A percentile compares a stretch with the other conserved stretches of the same genome.
Evolutionary conservation across 1,139 yeast species (phyloP).

Genomic region (Geotrichum europaeum): DNA sequence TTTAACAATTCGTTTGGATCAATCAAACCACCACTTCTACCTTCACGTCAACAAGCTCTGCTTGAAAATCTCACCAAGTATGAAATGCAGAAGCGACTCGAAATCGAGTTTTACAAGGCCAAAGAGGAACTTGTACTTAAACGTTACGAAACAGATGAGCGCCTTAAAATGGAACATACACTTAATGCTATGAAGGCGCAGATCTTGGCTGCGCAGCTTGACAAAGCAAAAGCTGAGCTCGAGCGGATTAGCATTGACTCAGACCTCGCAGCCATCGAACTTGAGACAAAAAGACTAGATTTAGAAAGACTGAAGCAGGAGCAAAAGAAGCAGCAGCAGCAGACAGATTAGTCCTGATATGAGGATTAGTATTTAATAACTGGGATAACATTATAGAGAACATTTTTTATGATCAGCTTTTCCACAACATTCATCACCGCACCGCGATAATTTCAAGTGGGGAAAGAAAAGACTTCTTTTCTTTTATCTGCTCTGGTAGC

Average conservation of each 20-base stretch:
- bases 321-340: not conserved
- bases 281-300: slow-evolving; percentile 2
- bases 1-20: not conserved
- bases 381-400: too few relatives aligned
- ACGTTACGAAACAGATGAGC: slow-evolving; percentile 1
- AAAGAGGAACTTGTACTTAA: slow-evolving; percentile 5
- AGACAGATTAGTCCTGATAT: not conserved
- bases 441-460: too few relatives aligned
- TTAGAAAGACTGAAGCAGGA: not conserved
- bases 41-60: not conserved
- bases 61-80: not conserved
- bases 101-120: slow-evolving; percentile 6
- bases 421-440: too few relatives aligned
- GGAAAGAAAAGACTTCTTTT: too few relatives aligned
- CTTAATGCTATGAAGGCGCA: not conserved
- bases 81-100: slow-evolving; percentile 1
- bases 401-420: too few relatives aligned
- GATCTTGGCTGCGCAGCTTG: slow-evolving; percentile 9
- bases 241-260: slow-evolving; percentile 5
- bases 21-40: not conserved
- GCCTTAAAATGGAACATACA: slow-evolving; percentile 5
- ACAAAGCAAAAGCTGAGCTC: slow-evolving; percentile 7
- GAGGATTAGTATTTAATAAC: not conserved
- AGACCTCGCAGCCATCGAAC: slow-evolving; percentile 3
- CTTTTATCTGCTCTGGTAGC: too few relatives aligned